These are phyloP conservation scores for Trypanosoma theileri DNA, from an alignment of 208 protist species.

Conservation along the genomic window DNA sequence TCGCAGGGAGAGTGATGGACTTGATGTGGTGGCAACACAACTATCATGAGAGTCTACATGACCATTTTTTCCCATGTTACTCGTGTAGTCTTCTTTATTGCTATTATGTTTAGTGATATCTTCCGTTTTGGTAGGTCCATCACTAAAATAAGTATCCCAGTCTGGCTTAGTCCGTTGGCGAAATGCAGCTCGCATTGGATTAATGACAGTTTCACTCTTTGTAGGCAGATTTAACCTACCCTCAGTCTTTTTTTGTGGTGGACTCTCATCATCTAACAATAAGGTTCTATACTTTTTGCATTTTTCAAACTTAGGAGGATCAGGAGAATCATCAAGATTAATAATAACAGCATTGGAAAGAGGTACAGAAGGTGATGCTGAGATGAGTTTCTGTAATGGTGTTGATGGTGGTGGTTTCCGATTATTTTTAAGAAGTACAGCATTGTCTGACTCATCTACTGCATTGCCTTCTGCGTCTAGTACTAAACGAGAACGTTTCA, in stretches of 20 bases:
- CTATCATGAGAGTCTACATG: background rate
- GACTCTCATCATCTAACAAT: constrained; percentile 8
- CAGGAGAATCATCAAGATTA: background rate
- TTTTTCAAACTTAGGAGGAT: too few species aligned
- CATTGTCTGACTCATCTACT: constrained; percentile 22
- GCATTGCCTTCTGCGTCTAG: constrained; percentile 1
- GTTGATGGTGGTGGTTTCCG: background rate
- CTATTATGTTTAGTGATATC: background rate
- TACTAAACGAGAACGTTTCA: constrained; percentile 16
- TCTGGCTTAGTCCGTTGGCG: constrained; percentile 8
- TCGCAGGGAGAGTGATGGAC: background rate
- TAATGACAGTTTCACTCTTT: background rate
- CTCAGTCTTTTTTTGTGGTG: constrained; percentile 6
- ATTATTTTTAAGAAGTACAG: background rate
- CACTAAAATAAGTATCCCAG: constrained; percentile 20
- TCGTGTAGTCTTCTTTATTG: background rate
- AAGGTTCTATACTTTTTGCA: background rate
- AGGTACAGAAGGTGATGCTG: background rate
- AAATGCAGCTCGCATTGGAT: constrained; percentile 24
- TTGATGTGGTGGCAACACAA: background rate
- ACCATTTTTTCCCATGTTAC: background rate
- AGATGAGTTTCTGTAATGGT: background rate
- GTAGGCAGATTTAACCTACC: background rate
- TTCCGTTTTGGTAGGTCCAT: background rate
- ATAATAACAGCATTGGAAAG: background rate